Evolutionary conservation across 805 yeast genomes (phyloP).

Genomic region (Lachancea cidri): DNA sequence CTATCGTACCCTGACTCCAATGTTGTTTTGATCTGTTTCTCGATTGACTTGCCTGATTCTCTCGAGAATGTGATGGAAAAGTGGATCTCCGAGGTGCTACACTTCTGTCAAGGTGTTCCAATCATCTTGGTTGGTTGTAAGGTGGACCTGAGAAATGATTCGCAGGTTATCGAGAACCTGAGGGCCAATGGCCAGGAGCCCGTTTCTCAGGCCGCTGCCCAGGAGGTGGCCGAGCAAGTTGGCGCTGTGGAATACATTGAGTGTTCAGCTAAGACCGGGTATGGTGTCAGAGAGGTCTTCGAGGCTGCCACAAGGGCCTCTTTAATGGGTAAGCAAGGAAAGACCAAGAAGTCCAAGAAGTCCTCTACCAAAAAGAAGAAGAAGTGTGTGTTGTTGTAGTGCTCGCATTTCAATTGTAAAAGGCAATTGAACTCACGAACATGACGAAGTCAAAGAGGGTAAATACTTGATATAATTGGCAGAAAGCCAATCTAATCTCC

Average conservation of each 20-base stretch:
- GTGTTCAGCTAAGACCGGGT: conserved; percentile 86
- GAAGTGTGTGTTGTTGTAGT: conserved; percentile 20
- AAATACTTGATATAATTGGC: not conserved
- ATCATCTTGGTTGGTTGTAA: conserved; percentile 90
- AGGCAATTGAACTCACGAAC: not conserved
- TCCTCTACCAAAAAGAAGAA: conserved; percentile 18
- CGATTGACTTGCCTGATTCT: conserved; percentile 86
- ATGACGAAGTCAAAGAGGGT: not conserved
- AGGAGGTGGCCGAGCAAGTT: conserved; percentile 63
- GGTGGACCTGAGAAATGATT: conserved; percentile 80
- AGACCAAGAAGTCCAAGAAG: conserved; percentile 19
- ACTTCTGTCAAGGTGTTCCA: conserved; percentile 91
- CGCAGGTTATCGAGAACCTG: conserved; percentile 66
- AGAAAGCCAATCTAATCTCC: not conserved
- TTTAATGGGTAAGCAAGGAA: conserved; percentile 45
- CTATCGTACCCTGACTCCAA: conserved; percentile 87
- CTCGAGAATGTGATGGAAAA: conserved; percentile 90
- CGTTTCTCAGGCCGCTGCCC: conserved; percentile 44
- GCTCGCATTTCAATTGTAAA: not conserved
- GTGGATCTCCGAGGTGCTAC: conserved; percentile 91
- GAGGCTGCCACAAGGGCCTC: conserved; percentile 88
- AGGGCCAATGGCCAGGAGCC: conserved; percentile 36
- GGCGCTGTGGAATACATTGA: conserved; percentile 80
- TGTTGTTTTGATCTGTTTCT: conserved; percentile 84
- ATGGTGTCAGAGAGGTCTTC: conserved; percentile 87